These are phyloP conservation scores for Mimosa pudica DNA, from an alignment of 306 rosid genomes.

Conservation along the genomic window DNA sequence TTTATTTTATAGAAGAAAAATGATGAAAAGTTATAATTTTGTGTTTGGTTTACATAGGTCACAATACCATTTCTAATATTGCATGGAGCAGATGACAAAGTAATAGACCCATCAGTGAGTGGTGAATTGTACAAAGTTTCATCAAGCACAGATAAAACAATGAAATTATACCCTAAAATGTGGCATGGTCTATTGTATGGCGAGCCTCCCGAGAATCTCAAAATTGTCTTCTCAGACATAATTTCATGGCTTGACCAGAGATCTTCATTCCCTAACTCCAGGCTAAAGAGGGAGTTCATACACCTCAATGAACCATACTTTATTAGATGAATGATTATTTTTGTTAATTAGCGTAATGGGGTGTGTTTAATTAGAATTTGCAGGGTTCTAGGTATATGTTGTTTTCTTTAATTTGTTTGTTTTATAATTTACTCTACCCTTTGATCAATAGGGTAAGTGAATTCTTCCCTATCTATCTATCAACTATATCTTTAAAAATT, in stretches of 20 bases:
- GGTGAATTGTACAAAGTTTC: constrained; percentile 43
- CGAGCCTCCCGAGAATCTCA: constrained; percentile 49
- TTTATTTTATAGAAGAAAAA: background rate
- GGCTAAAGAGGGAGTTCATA: constrained; percentile 48
- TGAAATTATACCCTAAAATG: constrained; percentile 59
- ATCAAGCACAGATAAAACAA: constrained; percentile 51
- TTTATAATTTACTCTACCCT: too few relatives aligned
- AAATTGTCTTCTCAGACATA: constrained; percentile 53
- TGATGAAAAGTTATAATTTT: background rate
- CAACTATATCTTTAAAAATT: too few relatives aligned
- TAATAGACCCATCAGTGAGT: constrained; percentile 52
- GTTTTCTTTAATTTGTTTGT: too few relatives aligned
- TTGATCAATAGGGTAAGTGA: too few relatives aligned
- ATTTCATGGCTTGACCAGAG: constrained; percentile 53
- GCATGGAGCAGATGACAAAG: constrained; percentile 57
- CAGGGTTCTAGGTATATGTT: background rate
- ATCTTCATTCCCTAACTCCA: constrained; percentile 27
- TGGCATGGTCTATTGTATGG: constrained; percentile 74
- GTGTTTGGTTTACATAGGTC: constrained; percentile 35
- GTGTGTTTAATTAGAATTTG: too few relatives aligned
- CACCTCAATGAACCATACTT: constrained; percentile 27
- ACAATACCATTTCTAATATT: constrained; percentile 55
- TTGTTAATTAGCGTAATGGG: background rate
- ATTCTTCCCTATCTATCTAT: too few relatives aligned
- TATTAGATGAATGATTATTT: background rate